phyloP scores from a whole-genome alignment of 352 stramenopile species.

The Globisporangium perplexum region DNA sequence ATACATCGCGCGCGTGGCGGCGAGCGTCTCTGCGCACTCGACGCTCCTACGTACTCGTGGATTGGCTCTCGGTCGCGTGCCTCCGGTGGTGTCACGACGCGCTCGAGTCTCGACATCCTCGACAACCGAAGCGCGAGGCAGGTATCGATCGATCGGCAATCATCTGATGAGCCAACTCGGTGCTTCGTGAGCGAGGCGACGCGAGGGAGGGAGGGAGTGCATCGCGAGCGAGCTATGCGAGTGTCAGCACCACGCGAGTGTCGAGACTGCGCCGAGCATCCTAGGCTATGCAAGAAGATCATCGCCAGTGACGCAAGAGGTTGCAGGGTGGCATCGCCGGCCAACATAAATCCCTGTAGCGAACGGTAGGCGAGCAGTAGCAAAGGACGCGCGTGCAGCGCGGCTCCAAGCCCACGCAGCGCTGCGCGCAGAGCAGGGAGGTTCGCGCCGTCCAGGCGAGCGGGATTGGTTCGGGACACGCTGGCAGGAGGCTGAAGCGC shows the following conservation, averaged over 20 bases:
- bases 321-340: too few species aligned
- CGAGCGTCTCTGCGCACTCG: too few species aligned
- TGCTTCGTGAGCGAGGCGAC: background rate
- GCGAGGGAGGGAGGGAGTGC: too few species aligned
- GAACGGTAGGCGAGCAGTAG: background rate
- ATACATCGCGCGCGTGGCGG: too few species aligned
- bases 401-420: background rate
- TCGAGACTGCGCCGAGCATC: too few species aligned
- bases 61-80: background rate
- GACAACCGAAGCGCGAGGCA: too few species aligned
- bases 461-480: background rate
- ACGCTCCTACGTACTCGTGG: background rate
- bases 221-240: too few species aligned
- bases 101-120: too few species aligned
- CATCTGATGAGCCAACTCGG: background rate
- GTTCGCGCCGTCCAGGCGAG: background rate
- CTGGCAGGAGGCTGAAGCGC: background rate
- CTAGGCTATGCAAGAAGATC: too few species aligned
- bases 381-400: background rate
- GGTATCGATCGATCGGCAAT: background rate
- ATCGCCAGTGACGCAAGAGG: too few species aligned
- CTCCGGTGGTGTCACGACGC: background rate
- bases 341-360: too few species aligned
- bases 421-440: background rate
- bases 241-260: too few species aligned